Evolutionary conservation across 163 green algal genomes (phyloP), one percentile per base, ranked within the genome.

Genomic region (Chlamydomonas reinhardtii): DNA sequence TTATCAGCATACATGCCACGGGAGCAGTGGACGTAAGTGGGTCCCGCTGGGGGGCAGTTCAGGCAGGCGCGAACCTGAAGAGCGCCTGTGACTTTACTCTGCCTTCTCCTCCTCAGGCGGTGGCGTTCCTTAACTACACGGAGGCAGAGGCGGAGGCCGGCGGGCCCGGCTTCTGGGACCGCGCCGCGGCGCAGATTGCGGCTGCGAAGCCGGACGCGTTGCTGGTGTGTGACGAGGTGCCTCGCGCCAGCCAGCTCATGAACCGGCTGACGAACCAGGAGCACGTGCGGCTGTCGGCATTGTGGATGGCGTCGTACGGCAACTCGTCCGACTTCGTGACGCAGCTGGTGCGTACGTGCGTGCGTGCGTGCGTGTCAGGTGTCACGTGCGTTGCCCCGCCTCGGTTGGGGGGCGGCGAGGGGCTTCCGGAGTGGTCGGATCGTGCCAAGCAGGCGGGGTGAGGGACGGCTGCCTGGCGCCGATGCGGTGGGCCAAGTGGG

Each of bases 221-320:
- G 54, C 16, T 86, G 32, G 70, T 59, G 14, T 86, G 80, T n/a
- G 80, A 79, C 70, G 61, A 69, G 32, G 66, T 73, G 54, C 12
- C 48, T 27, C 34, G 35, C 35, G 73, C 54, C 2, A 54, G 54
- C 15, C 25, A 32, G 54, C 70, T 86, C 6, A 22, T 74, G 0
- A 59, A 73, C 19, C 6, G 52, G 35, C 56, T 86, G 16, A 15
- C 8, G 0, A n/a, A 1, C 34, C 8, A 9, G 4, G 27, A 59
- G 34, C 56, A 86, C 70, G 48, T 56, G 14, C 54, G 80, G 25
- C 35, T 79, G 32, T 54, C 70, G 14, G 80, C 80, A 0, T 0
- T 86, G 29, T 86, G 80, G 80, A 59, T 86, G 20, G 69, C 54
- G 0, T 79, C 70, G 20, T 73, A 35, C 54, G 80, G 80, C 80